phyloP scores from a whole-genome alignment of 1,284 basidiomycete species.

The Microbotryomycetes sp. region DNA sequence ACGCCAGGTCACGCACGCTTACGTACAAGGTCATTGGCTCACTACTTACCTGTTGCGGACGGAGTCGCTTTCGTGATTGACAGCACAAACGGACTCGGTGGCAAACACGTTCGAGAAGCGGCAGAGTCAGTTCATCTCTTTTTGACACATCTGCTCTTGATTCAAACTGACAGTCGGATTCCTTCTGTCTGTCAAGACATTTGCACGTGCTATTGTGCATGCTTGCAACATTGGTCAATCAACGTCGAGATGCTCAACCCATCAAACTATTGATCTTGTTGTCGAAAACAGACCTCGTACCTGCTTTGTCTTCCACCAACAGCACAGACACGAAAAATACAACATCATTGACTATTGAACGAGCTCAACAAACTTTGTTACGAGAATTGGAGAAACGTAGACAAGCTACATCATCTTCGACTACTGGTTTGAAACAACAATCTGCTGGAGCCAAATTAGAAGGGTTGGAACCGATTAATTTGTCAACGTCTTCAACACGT shows the following conservation, averaged over 20 bases:
- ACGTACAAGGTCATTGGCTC: slow-evolving; percentile 35
- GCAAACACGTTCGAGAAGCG: slow-evolving; percentile 32
- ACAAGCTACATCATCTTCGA: slow-evolving; percentile 16
- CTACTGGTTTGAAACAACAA: background rate
- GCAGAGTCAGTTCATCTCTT: slow-evolving; percentile 26
- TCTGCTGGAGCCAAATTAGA: slow-evolving; percentile 27
- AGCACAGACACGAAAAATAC: slow-evolving; percentile 14
- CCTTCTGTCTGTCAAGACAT: slow-evolving; percentile 13
- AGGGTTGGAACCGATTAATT: slow-evolving; percentile 34
- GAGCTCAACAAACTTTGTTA: slow-evolving; percentile 31
- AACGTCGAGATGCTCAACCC: background rate
- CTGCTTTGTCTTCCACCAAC: slow-evolving; percentile 8
- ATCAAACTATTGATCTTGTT: slow-evolving; percentile 33
- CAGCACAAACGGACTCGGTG: slow-evolving; percentile 20
- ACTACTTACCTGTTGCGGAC: slow-evolving; percentile 32
- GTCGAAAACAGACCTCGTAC: slow-evolving; percentile 33
- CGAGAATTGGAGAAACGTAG: slow-evolving; percentile 36
- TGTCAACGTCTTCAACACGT: slow-evolving; percentile 11
- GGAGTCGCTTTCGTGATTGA: slow-evolving; percentile 35
- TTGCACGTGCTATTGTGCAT: slow-evolving; percentile 36
- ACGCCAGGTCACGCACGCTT: slow-evolving; percentile 36
- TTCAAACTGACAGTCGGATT: background rate
- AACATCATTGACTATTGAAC: slow-evolving; percentile 26
- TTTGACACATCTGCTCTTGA: background rate
- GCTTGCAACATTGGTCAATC: slow-evolving; percentile 20